Base-by-base conservation (phyloP, 139 green algal species). In the Chlamydomonas urium region DNA sequence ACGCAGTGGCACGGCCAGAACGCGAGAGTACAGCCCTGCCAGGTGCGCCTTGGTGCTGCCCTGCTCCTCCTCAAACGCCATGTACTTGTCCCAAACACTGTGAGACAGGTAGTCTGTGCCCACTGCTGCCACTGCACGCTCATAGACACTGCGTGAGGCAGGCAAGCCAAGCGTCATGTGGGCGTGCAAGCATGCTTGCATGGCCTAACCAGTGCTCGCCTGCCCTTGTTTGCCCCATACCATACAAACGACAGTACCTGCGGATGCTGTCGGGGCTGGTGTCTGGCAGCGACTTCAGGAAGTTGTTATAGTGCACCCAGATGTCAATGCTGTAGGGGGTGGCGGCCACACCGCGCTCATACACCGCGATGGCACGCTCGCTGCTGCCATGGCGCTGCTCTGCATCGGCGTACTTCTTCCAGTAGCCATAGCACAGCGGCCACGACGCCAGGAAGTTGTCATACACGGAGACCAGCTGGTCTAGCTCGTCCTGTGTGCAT, bases 381-480 rank as follows among this genome's bases (percentile, higher is more conserved):
- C 26, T 28, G 26, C 74, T 79, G 38, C 65, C 66, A 57, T 88
- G 77, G 0, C 81, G 63, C 29, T 47, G 26, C 61, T 89, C 78
- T 2, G 83, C 82, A 48, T 94, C 91, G 3, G 91, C 91, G 74
- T 94, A 95, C 62, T 93, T 93, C 68, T 94, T 93, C 91, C 91
- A 96, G 77, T 96, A 96, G 17, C 87, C 91, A 68, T 91, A 96
- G 77, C 91, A 96, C 0, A 96, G 82, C 1, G 91, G 91, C 45
- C 85, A 95, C 33, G 89, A 81, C 6, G 48, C 76, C 14, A 96
- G 71, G 62, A 96, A 95, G 4, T 58, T 61, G 45, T 96, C 89
- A 65, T 89, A 96, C 6, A 83, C 79, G 1, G 66, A 47, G 0
- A 77, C 61, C 2, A 93, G 59, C 32, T 79, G 77, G 10, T 87